Evolutionary conservation across 2,329 filamentous ascomycete species (phyloP).

Genomic region (Monosporascus sp.): DNA sequence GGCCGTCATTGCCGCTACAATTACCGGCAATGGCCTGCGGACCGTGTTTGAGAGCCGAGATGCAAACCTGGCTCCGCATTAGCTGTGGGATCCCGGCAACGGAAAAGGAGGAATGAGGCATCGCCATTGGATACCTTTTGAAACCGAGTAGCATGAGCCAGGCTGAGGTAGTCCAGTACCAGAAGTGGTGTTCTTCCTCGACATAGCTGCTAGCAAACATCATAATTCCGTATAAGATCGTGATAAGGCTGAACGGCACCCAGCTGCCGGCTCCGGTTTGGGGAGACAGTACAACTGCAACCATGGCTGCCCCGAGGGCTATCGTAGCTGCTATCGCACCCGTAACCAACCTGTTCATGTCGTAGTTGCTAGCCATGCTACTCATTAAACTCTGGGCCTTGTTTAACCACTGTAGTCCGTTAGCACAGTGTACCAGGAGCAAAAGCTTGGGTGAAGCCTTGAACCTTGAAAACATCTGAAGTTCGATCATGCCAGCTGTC

Average conservation of each 20-base stretch:
- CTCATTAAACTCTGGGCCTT: slow-evolving; percentile 76
- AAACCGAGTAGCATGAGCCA: slow-evolving; percentile 57
- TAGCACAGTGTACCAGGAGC: slow-evolving; percentile 2
- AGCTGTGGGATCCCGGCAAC: neutral
- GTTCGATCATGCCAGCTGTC: slow-evolving; percentile 31
- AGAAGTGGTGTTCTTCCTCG: slow-evolving; percentile 97
- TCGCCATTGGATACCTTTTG: slow-evolving; percentile 28
- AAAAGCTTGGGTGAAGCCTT: slow-evolving; percentile 1
- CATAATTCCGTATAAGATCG: slow-evolving; percentile 67
- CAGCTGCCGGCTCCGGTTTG: slow-evolving; percentile 22
- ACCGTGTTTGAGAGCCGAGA: slow-evolving; percentile 18
- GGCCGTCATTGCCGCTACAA: slow-evolving; percentile 47
- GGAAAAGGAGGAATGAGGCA: neutral
- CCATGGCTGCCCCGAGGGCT: slow-evolving; percentile 24
- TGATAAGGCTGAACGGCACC: slow-evolving; percentile 44
- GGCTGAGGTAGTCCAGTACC: slow-evolving; percentile 81
- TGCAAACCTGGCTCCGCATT: slow-evolving; percentile 1
- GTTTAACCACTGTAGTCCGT: slow-evolving; percentile 53
- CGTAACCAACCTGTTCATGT: slow-evolving; percentile 56
- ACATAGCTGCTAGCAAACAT: slow-evolving; percentile 99
- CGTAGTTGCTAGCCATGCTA: slow-evolving; percentile 87
- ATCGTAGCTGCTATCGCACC: slow-evolving; percentile 35
- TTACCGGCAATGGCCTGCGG: slow-evolving; percentile 20
- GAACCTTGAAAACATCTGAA: slow-evolving; percentile 36
- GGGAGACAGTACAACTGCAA: slow-evolving; percentile 36